A percentile compares a stretch with the other conserved stretches of the same genome.
These are phyloP conservation scores for Sanghuangporus weigelae DNA, from an alignment of 1,284 basidiomycete genomes.

Conservation along the genomic window DNA sequence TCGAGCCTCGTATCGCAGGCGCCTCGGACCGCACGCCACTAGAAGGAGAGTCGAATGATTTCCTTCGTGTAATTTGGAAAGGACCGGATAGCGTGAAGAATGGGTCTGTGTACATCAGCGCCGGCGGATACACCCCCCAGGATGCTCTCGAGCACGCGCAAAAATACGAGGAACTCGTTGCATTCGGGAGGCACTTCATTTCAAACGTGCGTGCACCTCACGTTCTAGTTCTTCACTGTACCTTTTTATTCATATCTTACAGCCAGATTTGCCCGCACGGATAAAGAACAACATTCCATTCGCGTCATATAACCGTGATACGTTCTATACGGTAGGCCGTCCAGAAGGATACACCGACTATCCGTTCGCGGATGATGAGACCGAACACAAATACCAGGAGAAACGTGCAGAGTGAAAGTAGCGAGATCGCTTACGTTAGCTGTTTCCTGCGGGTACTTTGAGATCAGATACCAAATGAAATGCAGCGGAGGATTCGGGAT, in stretches of 20 bases:
- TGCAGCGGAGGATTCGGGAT: no score
- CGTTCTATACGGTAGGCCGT: constrained; percentile 12
- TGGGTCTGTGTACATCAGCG: constrained; percentile 4
- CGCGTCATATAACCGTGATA: constrained; percentile 13
- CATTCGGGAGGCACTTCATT: constrained; percentile 47
- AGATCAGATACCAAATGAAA: no score
- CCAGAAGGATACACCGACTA: constrained; percentile 19
- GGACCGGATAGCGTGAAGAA: background rate
- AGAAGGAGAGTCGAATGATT: constrained; percentile 32
- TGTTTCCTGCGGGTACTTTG: no score
- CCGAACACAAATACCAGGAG: constrained; percentile 2
- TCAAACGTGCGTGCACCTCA: constrained; percentile 33
- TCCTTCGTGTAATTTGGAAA: constrained; percentile 32
- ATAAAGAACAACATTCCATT: constrained; percentile 15
- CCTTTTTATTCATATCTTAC: background rate
- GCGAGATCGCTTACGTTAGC: no score
- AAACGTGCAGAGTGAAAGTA: background rate
- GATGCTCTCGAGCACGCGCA: constrained; percentile 30
- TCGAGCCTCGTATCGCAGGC: constrained; percentile 32
- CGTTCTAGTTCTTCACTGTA: background rate
- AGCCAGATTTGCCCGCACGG: constrained; percentile 19
- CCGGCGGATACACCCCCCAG: constrained; percentile 9
- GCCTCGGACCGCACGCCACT: constrained; percentile 11
- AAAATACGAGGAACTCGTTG: constrained; percentile 26
- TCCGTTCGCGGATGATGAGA: constrained; percentile 12